phyloP scores from a whole-genome alignment of 306 rosid genomes.

The Argentina anserina region DNA sequence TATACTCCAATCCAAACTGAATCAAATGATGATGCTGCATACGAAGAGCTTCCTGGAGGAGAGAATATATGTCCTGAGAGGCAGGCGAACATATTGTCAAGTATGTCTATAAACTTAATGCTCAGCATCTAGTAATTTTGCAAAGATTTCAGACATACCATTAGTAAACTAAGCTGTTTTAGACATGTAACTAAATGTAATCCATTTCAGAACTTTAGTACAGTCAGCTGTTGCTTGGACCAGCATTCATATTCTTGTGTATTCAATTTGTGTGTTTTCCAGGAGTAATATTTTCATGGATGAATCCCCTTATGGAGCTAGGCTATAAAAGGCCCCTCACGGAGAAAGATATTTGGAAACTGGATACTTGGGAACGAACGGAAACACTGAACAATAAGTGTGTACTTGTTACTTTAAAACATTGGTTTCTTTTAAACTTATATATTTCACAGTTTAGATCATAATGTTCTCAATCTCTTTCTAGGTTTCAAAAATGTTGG shows the following conservation, averaged over 20 bases:
- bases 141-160: neutral
- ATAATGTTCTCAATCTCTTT: conserved; percentile 18
- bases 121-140: neutral
- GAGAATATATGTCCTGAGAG: conserved; percentile 84
- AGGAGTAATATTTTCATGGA: conserved; percentile 72
- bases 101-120: conserved; percentile 46
- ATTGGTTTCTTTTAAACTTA: conserved; percentile 9
- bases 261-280: conserved; percentile 24
- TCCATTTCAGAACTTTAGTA: neutral
- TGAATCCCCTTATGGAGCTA: conserved; percentile 73
- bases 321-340: conserved; percentile 81
- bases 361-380: conserved; percentile 84
- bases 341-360: conserved; percentile 89
- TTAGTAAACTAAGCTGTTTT: neutral
- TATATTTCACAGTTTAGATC: conserved; percentile 13
- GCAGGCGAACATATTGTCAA: conserved; percentile 55
- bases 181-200: neutral
- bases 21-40: conserved; percentile 52
- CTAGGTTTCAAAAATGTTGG: conserved; percentile 84
- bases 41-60: conserved; percentile 83
- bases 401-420: conserved; percentile 19
- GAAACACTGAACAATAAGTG: conserved; percentile 69
- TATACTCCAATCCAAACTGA: conserved; percentile 61
- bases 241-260: conserved; percentile 9
- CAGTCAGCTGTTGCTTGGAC: neutral